phyloP scores from a whole-genome alignment of 129 eudicot genomes.

The Daucus carota region DH1_v3.0 NC_030389.2:20602501-20603000 shows the following conservation, averaged over 20 bases:
- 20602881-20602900: too few species aligned
- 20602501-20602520: conserved; percentile 54
- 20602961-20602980: too few species aligned
- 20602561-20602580: conserved; percentile 60
- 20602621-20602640: conserved; percentile 46
- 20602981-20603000: too few species aligned
- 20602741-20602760: neutral
- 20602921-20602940: too few species aligned
- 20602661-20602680: conserved; percentile 43
- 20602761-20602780: neutral
- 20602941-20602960: too few species aligned
- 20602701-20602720: conserved; percentile 32
- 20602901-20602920: too few species aligned
- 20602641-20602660: conserved; percentile 51
- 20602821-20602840: conserved; percentile 13
- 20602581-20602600: conserved; percentile 31
- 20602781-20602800: neutral
- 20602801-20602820: neutral
- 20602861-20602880: too few species aligned
- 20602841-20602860: too few species aligned
- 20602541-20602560: conserved; percentile 39
- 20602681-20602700: conserved; percentile 64
- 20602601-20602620: conserved; percentile 25
- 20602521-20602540: conserved; percentile 36
- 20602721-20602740: neutral